These are phyloP conservation scores for Neckera pumila DNA, from an alignment of 225 moss, liverwort and hornwort species.

Conservation along the genomic window DNA sequence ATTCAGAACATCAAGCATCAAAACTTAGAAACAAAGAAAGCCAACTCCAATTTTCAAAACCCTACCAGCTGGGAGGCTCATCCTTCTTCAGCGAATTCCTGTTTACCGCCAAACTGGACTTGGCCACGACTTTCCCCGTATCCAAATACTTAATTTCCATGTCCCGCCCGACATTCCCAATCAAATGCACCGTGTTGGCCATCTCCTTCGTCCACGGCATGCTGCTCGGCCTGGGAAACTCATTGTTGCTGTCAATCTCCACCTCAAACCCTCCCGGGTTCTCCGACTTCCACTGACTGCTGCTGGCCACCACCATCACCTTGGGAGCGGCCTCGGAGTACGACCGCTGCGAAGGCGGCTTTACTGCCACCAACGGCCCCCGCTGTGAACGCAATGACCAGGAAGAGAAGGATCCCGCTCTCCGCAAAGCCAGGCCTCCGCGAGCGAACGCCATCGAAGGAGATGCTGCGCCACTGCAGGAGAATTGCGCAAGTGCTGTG, in stretches of 20 bases:
- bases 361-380: background rate
- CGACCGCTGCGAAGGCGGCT: background rate
- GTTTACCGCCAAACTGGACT: constrained; percentile 55
- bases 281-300: constrained; percentile 30
- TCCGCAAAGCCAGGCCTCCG: background rate
- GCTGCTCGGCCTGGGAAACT: constrained; percentile 54
- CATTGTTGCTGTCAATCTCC: constrained; percentile 37
- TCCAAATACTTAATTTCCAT: constrained; percentile 77
- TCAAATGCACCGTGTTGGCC: constrained; percentile 76
- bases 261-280: constrained; percentile 21
- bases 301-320: background rate
- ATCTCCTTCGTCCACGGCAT: constrained; percentile 68
- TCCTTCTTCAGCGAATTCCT: constrained; percentile 15
- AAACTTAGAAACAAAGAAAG: background rate
- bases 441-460: constrained; percentile 13
- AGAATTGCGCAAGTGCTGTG: background rate
- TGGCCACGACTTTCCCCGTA: constrained; percentile 74
- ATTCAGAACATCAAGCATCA: background rate
- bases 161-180: constrained; percentile 73
- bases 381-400: background rate
- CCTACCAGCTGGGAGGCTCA: constrained; percentile 77
- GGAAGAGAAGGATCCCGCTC: background rate
- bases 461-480: background rate
- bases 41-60: background rate
- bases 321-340: background rate